These are phyloP conservation scores for Fusarium sp. DNA, from an alignment of 2,329 filamentous ascomycete genomes.

Conservation along the genomic window DNA sequence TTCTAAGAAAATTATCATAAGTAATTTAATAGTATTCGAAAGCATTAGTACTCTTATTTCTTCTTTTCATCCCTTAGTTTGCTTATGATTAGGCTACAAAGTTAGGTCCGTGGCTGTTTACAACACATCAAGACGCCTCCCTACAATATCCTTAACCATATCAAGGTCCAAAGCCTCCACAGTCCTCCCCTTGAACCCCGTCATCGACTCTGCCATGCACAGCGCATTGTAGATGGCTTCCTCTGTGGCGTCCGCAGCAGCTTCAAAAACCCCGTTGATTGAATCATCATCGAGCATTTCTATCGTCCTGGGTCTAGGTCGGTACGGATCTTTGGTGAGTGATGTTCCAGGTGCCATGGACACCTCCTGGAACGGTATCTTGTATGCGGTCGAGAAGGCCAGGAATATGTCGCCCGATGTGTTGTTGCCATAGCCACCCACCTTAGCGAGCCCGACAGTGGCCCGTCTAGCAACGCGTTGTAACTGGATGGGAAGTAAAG, in stretches of 20 bases:
- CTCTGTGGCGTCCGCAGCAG: constrained; percentile 71
- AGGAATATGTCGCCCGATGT: constrained; percentile 76
- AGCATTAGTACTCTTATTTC: too few relatives aligned
- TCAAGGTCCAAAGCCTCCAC: constrained; percentile 64
- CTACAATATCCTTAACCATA: constrained; percentile 60
- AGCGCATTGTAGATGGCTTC: constrained; percentile 75
- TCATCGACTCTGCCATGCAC: constrained; percentile 70
- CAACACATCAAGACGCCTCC: constrained; percentile 32
- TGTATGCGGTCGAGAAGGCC: constrained; percentile 73
- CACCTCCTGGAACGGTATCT: constrained; percentile 54
- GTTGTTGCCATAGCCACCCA: constrained; percentile 72
- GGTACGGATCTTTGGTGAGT: constrained; percentile 57
- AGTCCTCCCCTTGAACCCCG: constrained; percentile 62
- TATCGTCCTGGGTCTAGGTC: constrained; percentile 41
- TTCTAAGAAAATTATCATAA: too few relatives aligned
- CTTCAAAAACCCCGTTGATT: constrained; percentile 72
- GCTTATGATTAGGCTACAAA: too few relatives aligned
- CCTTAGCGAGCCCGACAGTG: constrained; percentile 70
- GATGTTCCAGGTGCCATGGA: constrained; percentile 45
- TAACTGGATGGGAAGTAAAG: constrained; percentile 49
- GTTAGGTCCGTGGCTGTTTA: neutral
- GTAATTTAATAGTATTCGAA: too few relatives aligned
- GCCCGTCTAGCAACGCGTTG: constrained; percentile 69
- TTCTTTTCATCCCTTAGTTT: too few relatives aligned
- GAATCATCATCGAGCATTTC: constrained; percentile 64